Evolutionary conservation across 23 red algal genomes (phyloP), one percentile per base, ranked within the genome.

Genomic region (Chondrus crispus): DNA sequence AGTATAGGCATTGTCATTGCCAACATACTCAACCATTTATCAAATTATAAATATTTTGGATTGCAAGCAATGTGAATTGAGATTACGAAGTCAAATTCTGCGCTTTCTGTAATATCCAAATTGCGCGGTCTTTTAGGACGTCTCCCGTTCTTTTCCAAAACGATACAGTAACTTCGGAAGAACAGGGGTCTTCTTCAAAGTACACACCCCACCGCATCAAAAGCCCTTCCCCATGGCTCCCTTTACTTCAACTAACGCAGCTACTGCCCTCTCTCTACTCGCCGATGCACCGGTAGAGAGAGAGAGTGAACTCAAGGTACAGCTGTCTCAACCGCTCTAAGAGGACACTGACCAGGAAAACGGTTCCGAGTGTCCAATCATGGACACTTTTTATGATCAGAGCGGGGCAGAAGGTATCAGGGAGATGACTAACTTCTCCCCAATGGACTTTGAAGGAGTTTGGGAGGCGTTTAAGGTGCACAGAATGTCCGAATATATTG

Each of bases 341-440:
- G 58, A 64, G 7, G 35, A 16, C 14, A 64, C 45, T 57, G 77
- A 82, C 47, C 10, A 82, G 8, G 51, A 82, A 8, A 82, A 82
- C 41, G 77, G 47, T 28, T 35, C 40, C 12, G 10, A 46, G 26
- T 50, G 45, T 26, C 45, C 77, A 4, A 82, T 82, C 35, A 54
- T 60, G 6, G 77, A 82, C 47, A 22, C 32, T 20, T 82, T 82
- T 47, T 82, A 82, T 55, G 51, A 82, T 6, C 26, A 57, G 22
- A 47, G 45, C 4, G 24, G 10, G 6, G 28, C 26, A 16, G 26
- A 57, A 54, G 77, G 44, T 10, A 60, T 82, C 41, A 38, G 5
- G 4, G 51, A 60, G 29, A 53, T 82, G 47, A 82, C 43, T 32
- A 82, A 60, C 51, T 82, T 82, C 77, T 20, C n/a, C 29, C 77